phyloP scores from a whole-genome alignment of 2,329 filamentous ascomycete species.

The Graphilbum ipis-grandicollis region DNA sequence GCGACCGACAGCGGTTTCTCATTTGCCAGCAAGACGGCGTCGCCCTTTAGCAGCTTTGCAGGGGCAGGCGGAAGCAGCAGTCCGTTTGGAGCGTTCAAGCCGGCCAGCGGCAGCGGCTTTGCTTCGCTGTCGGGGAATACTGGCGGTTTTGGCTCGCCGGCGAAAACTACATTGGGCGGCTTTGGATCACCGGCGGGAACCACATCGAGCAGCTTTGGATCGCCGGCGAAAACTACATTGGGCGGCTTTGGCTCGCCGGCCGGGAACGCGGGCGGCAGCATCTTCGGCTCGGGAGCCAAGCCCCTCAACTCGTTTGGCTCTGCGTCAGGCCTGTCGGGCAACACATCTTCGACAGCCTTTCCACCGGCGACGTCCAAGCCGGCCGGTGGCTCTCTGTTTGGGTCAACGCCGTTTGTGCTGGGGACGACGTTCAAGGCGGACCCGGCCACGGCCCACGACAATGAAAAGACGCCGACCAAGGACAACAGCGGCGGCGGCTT shows the following conservation, averaged over 20 bases:
- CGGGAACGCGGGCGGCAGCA: slow-evolving; percentile 13
- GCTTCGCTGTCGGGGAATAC: too few species aligned
- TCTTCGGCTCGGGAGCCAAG: slow-evolving; percentile 21
- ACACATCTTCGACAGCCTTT: too few species aligned
- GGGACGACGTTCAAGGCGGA: slow-evolving; percentile 51
- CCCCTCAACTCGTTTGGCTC: slow-evolving; percentile 12
- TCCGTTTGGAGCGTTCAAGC: too few species aligned
- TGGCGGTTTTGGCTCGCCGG: too few species aligned
- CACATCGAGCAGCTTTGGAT: too few species aligned
- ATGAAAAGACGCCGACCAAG: slow-evolving; percentile 24
- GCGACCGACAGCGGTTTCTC: too few species aligned
- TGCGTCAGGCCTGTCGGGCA: not conserved
- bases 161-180: too few species aligned
- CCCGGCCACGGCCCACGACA: slow-evolving; percentile 40
- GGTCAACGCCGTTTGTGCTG: slow-evolving; percentile 46
- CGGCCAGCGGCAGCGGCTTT: not conserved
- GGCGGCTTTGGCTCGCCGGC: too few species aligned
- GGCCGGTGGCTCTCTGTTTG: slow-evolving; percentile 20
- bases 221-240: too few species aligned
- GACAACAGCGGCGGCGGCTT: slow-evolving; percentile 23
- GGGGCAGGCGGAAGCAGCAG: slow-evolving; percentile 1
- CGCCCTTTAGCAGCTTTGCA: slow-evolving; percentile 12
- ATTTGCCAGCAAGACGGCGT: too few species aligned
- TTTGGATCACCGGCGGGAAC: too few species aligned
- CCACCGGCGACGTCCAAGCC: slow-evolving; percentile 20